These are phyloP conservation scores for Teunomyces funiuensis DNA, from an alignment of 805 yeast genomes.

Conservation along the genomic window DNA sequence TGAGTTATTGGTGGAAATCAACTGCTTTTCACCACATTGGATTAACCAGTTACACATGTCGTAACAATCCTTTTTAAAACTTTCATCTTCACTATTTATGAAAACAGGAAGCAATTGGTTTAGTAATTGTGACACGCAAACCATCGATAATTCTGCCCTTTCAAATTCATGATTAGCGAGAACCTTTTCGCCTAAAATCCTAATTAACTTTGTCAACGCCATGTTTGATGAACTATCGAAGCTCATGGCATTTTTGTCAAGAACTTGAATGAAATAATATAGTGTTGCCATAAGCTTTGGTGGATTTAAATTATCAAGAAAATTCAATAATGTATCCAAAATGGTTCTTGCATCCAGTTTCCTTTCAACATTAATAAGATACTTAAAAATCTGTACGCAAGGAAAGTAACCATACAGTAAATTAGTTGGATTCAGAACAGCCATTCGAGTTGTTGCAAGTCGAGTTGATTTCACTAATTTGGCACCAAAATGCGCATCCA, in stretches of 20 bases:
- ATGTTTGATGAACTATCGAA: conserved; percentile 1
- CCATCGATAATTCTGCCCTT: conserved; percentile 39
- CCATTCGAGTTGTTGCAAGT: not conserved
- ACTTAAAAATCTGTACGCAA: not conserved
- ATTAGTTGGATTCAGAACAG: not conserved
- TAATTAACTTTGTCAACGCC: conserved; percentile 16
- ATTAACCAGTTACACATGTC: conserved; percentile 51
- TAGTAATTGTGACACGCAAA: conserved; percentile 32
- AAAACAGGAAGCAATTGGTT: conserved; percentile 24
- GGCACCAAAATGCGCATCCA: too few species aligned
- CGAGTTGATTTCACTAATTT: too few species aligned
- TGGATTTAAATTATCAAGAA: conserved; percentile 4
- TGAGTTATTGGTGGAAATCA: conserved; percentile 41
- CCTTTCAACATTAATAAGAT: not conserved
- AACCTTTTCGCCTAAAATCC: conserved; percentile 33
- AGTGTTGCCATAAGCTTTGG: conserved; percentile 6
- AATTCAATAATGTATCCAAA: not conserved
- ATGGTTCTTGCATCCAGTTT: not conserved
- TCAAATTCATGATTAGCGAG: conserved; percentile 31
- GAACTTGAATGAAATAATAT: conserved; percentile 1
- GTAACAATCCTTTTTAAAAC: conserved; percentile 39
- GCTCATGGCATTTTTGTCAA: not conserved
- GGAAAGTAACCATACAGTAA: not conserved
- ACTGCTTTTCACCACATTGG: conserved; percentile 37
- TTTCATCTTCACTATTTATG: conserved; percentile 18